Evolutionary conservation across 163 green algal species (phyloP).

Genomic region (Scenedesmus sp.): DNA sequence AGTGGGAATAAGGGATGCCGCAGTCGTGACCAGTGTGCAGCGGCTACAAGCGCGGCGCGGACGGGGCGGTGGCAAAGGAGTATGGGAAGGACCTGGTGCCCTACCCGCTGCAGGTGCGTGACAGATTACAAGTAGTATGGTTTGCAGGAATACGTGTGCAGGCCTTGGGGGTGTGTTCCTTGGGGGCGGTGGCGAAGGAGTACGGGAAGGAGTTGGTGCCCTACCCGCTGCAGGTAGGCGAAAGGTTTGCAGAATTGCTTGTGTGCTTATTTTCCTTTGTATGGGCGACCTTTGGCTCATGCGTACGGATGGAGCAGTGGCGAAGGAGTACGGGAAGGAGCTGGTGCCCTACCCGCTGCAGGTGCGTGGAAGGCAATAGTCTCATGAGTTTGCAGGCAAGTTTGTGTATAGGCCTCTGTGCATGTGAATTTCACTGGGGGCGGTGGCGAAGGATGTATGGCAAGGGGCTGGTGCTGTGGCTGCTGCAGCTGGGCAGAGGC

Average conservation of each 20-base stretch:
- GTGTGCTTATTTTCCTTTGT: too few species aligned
- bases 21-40: slow-evolving; percentile 46
- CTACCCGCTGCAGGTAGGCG: slow-evolving; percentile 77
- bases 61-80: slow-evolving; percentile 86
- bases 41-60: slow-evolving; percentile 69
- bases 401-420: neutral
- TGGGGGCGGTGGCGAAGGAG: slow-evolving; percentile 76
- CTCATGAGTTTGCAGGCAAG: neutral
- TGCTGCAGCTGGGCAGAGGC: too few species aligned
- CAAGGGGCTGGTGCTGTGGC: neutral
- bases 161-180: neutral
- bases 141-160: too few species aligned
- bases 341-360: slow-evolving; percentile 80
- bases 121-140: neutral
- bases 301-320: slow-evolving; percentile 80
- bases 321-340: slow-evolving; percentile 82
- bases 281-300: too few species aligned
- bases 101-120: slow-evolving; percentile 79
- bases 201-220: slow-evolving; percentile 74
- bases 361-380: slow-evolving; percentile 37
- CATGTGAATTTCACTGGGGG: too few species aligned
- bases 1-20: too few species aligned
- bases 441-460: neutral
- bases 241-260: too few species aligned
- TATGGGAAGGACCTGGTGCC: slow-evolving; percentile 75